Conservation (phyloP, 768 basidiomycete genomes). For the Gloeophyllum trabeum region DNA sequence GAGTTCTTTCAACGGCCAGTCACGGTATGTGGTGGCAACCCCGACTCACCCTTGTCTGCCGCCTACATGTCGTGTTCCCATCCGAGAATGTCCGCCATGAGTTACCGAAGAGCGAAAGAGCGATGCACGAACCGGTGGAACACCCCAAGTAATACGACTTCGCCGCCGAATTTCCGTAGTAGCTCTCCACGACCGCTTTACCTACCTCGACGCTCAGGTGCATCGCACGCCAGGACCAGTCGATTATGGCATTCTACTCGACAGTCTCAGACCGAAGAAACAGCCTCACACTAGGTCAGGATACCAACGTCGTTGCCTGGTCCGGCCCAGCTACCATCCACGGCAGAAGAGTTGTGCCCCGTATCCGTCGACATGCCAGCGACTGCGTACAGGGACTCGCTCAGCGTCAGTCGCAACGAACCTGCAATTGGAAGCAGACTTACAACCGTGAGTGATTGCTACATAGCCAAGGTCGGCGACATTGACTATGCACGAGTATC, state of each 20-base stretch:
- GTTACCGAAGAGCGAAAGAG: background rate
- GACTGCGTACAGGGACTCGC: constrained; percentile 1
- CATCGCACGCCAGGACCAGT: constrained; percentile 17
- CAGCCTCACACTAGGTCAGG: no score
- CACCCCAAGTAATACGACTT: constrained; percentile 20
- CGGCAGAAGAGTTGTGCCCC: constrained; percentile 1
- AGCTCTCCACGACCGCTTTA: constrained; percentile 15
- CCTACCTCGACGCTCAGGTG: constrained; percentile 15
- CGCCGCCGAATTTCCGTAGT: constrained; percentile 11
- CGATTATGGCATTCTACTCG: constrained; percentile 15
- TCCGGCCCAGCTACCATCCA: constrained; percentile 1
- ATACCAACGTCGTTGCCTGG: constrained; percentile 3
- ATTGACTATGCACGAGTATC: background rate
- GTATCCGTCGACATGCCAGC: constrained; percentile 7
- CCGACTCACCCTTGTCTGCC: constrained; percentile 18
- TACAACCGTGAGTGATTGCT: constrained; percentile 4
- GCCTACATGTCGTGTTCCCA: no score
- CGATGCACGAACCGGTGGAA: constrained; percentile 11
- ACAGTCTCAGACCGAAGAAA: no score
- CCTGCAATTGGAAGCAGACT: background rate
- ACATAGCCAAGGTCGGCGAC: constrained; percentile 4
- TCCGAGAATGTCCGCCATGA: background rate
- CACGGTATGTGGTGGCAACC: no score
- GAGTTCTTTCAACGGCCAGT: constrained; percentile 3
- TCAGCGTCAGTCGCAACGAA: background rate